These are phyloP conservation scores for Lenwebbia sp. DNA, from an alignment of 345 rosid genomes.

Conservation along the genomic window DNA sequence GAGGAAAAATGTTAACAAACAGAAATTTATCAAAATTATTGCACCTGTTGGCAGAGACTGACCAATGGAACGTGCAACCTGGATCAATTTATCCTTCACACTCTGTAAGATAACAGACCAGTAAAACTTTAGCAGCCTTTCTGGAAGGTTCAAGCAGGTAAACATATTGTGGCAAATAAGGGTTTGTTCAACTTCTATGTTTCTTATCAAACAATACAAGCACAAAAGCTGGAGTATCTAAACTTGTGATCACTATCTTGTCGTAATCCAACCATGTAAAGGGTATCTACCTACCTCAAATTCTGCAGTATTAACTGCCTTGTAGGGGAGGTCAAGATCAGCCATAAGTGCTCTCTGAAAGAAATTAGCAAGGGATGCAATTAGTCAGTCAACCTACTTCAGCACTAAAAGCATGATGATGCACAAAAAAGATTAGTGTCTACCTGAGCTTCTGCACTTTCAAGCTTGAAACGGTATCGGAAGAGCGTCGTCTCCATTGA, in stretches of 20 bases:
- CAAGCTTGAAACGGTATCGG: conserved; percentile 40
- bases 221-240: background rate
- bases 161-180: background rate
- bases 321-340: conserved; percentile 63
- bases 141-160: background rate
- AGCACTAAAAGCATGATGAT: background rate
- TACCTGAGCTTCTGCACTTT: conserved; percentile 52
- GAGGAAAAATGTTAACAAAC: background rate
- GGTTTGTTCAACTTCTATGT: background rate
- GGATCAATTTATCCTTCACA: conserved; percentile 37
- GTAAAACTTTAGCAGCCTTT: background rate
- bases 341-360: conserved; percentile 49
- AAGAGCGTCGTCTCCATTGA: conserved; percentile 79
- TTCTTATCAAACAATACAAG: background rate
- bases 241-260: background rate
- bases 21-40: background rate
- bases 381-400: background rate
- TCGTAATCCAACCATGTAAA: background rate
- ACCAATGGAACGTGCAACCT: conserved; percentile 43
- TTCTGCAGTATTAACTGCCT: conserved; percentile 50
- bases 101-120: conserved; percentile 12
- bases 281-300: conserved; percentile 44
- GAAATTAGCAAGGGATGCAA: background rate
- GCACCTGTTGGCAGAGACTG: conserved; percentile 32
- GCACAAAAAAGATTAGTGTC: background rate